phyloP scores from a whole-genome alignment of 2,329 filamentous ascomycete genomes.

The Plectosphaerella plurivora region DNA sequence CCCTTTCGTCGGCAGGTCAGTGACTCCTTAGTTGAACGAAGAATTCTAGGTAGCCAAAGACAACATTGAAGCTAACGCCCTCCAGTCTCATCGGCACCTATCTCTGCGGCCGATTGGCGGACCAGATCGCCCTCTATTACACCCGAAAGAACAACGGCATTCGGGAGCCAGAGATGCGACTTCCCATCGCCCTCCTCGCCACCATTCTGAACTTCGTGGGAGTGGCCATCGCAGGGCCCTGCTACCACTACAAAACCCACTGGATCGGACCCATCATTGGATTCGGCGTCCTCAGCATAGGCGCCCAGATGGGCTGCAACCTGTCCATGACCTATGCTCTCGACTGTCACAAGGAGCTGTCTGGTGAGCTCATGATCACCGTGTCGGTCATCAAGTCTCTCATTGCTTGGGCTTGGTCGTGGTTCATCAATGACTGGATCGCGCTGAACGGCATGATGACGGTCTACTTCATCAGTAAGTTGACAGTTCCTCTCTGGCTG shows the following conservation, averaged over 20 bases:
- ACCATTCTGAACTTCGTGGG: slow-evolving; percentile 12
- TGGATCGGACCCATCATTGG: slow-evolving; percentile 15
- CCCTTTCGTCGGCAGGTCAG: background rate
- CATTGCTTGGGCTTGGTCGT: background rate
- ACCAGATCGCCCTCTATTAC: slow-evolving; percentile 27
- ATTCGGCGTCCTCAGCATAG: slow-evolving; percentile 13
- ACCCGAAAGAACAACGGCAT: slow-evolving; percentile 27
- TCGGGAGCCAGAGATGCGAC: slow-evolving; percentile 32
- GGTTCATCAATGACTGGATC: background rate
- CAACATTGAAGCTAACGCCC: background rate
- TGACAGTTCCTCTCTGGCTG: background rate
- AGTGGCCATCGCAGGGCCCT: slow-evolving; percentile 2
- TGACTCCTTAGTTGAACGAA: background rate
- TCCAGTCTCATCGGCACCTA: slow-evolving; percentile 20
- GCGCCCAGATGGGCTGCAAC: slow-evolving; percentile 13
- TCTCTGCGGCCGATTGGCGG: slow-evolving; percentile 27
- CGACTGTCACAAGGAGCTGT: slow-evolving; percentile 13
- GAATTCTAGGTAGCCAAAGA: background rate
- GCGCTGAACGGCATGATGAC: background rate
- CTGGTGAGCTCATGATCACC: slow-evolving; percentile 13
- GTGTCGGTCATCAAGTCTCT: background rate
- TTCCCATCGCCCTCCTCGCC: slow-evolving; percentile 16
- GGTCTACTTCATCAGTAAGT: background rate
- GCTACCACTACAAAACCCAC: slow-evolving; percentile 8
- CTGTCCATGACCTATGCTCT: slow-evolving; percentile 15